Base-by-base conservation (phyloP, 2,329 filamentous ascomycete genomes). In the Diplodia seriata region DNA sequence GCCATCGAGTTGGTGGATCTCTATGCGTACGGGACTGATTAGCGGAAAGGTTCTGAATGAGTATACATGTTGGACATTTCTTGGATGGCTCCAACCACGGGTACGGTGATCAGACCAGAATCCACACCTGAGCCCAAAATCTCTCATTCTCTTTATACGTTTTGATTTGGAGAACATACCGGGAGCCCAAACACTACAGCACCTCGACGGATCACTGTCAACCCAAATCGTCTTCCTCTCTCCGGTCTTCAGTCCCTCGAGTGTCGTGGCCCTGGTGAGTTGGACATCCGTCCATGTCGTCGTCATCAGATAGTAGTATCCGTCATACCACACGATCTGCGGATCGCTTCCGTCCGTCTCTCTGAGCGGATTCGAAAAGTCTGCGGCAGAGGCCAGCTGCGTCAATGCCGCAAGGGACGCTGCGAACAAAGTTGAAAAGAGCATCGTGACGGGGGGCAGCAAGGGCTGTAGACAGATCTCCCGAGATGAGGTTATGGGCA, bases 301-400 rank as follows among this genome's bases (percentile, higher is more conserved):
- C 0, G 84, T 84, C 70, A 86, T 81, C 29, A 88, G 78, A 70
- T 87, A 87, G 75, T 87, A 88, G 70, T 84, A 87, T 0, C 85
- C 85, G 14, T 80, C 83, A 0, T 79, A 80, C 66, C 82, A 87
- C 1, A 82, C 81, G 6, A 87, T 81, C 69, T 83, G 83, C 0
- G 86, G 85, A 70, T 87, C 85, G 26, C 81, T 82, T 5, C 86
- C 85, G 40, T 84, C 81, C 0, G 79, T 80, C 15, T 78, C 76
- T 38, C 82, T 81, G 57, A 87, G 79, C 0, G 85, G 85, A 68
- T 87, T 87, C 40, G 83, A 83, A 70, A 81, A 87, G 20, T 80
- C 78, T 20, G 76, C 76, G 29, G 76, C 76, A 55, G 40, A 47
- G 2, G 57, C 26, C 15, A 62, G 26, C 57, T 50, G 40, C 12